phyloP scores from a whole-genome alignment of 192 early-diverging fungal genomes.

The Backusella psychrophila region DNA sequence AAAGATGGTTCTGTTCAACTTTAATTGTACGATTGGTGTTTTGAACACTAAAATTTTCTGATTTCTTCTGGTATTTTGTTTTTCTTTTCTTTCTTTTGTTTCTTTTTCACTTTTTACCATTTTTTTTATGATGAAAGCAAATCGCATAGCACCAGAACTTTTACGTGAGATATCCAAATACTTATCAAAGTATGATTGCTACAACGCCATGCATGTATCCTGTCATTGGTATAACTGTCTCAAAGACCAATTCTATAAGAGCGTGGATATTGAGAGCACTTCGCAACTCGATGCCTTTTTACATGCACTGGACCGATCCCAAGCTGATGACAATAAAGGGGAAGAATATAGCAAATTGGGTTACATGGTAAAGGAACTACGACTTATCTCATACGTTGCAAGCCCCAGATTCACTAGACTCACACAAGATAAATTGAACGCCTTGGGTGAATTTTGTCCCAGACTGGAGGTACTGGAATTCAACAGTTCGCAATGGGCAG shows the following conservation, averaged over 20 bases:
- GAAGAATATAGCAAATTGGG: background rate
- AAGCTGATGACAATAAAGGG: background rate
- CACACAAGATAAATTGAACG: background rate
- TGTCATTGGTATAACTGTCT: background rate
- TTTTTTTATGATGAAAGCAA: background rate
- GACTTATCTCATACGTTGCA: background rate
- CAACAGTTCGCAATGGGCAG: background rate
- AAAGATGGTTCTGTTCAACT: background rate
- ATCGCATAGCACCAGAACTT: background rate
- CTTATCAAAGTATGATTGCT: background rate
- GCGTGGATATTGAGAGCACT: background rate
- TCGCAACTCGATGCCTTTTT: background rate
- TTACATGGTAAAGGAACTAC: background rate
- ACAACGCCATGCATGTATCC: background rate
- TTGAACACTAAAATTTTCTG: background rate
- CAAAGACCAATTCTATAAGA: background rate
- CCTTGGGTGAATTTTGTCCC: background rate
- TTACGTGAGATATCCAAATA: background rate
- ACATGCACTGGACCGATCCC: background rate
- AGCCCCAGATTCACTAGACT: background rate
- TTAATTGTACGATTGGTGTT: background rate
- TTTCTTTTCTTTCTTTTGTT: background rate
- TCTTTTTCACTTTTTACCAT: background rate
- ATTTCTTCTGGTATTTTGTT: background rate
- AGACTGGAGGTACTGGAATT: background rate